phyloP scores from a whole-genome alignment of 441 rosid species.

The Cnidoscolus chayamansa region DNA sequence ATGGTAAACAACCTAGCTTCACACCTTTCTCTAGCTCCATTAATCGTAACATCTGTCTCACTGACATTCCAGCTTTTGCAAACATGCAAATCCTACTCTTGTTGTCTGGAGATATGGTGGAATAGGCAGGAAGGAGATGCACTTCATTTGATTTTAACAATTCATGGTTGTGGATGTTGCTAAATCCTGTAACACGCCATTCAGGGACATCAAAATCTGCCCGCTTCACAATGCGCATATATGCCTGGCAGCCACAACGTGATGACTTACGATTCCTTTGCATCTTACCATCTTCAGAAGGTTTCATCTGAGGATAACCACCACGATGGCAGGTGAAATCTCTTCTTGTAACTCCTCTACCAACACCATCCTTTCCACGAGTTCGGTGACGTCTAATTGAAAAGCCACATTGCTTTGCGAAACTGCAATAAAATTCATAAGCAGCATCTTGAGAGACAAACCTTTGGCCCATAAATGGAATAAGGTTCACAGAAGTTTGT shows the following conservation, averaged over 20 bases:
- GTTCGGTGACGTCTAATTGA: constrained; percentile 63
- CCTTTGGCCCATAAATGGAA: constrained; percentile 59
- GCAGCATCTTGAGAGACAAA: constrained; percentile 68
- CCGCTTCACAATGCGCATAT: constrained; percentile 56
- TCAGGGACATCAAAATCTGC: constrained; percentile 61
- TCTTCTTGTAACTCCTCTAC: constrained; percentile 62
- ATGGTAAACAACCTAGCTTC: constrained; percentile 62
- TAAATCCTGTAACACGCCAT: constrained; percentile 65
- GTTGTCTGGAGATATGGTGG: constrained; percentile 50
- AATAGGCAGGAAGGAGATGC: constrained; percentile 44
- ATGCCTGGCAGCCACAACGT: constrained; percentile 62
- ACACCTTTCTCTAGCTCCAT: constrained; percentile 76
- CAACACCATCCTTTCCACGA: constrained; percentile 62
- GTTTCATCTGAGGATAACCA: constrained; percentile 56
- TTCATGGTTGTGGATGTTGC: constrained; percentile 58
- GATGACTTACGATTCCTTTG: constrained; percentile 63
- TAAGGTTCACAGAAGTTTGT: constrained; percentile 61
- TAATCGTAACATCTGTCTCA: constrained; percentile 57
- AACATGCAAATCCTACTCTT: constrained; percentile 58
- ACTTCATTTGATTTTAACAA: constrained; percentile 45
- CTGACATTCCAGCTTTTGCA: constrained; percentile 74
- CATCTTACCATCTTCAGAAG: constrained; percentile 57
- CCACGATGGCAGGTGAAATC: constrained; percentile 73
- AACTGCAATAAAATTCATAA: constrained; percentile 65
- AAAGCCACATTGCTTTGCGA: constrained; percentile 62